Conservation (phyloP, 2,329 filamentous ascomycete species). For the Aspergillus quadricinctus region DNA sequence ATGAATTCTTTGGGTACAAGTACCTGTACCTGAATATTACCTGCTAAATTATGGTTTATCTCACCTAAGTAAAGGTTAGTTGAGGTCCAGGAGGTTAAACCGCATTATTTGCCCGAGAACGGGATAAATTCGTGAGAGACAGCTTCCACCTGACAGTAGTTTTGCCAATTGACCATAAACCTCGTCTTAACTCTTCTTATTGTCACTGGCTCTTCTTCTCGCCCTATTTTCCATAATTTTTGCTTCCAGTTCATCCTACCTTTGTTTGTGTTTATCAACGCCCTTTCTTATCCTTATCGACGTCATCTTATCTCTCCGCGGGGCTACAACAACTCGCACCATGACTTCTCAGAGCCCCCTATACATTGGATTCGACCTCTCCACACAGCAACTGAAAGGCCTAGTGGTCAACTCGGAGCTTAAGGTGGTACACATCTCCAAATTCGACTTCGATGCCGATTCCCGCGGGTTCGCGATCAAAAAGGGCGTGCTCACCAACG, state of each 20-base stretch:
- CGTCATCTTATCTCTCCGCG: slow-evolving; percentile 1
- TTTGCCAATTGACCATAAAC: neutral
- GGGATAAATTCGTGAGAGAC: neutral
- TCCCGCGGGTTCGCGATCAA: slow-evolving; percentile 70
- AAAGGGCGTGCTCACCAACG: slow-evolving; percentile 84
- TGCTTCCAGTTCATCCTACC: neutral
- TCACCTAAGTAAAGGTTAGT: neutral
- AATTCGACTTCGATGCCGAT: slow-evolving; percentile 92
- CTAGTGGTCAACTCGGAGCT: slow-evolving; percentile 81
- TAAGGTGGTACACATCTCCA: slow-evolving; percentile 75
- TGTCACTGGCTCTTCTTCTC: neutral
- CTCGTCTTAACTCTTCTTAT: neutral
- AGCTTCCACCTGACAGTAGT: neutral
- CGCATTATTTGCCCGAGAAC: neutral
- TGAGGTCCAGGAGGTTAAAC: neutral
- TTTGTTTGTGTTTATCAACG: neutral
- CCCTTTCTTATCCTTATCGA: slow-evolving; percentile 1
- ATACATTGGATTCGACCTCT: slow-evolving; percentile 92
- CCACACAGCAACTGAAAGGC: slow-evolving; percentile 94
- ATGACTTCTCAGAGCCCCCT: slow-evolving; percentile 54
- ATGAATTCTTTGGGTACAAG: neutral
- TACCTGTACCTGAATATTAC: neutral
- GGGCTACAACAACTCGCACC: slow-evolving; percentile 6
- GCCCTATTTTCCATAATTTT: neutral
- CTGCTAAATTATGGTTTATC: neutral